phyloP scores from a whole-genome alignment of 2,329 filamentous ascomycete species.

The Penicillium occitanis region DNA sequence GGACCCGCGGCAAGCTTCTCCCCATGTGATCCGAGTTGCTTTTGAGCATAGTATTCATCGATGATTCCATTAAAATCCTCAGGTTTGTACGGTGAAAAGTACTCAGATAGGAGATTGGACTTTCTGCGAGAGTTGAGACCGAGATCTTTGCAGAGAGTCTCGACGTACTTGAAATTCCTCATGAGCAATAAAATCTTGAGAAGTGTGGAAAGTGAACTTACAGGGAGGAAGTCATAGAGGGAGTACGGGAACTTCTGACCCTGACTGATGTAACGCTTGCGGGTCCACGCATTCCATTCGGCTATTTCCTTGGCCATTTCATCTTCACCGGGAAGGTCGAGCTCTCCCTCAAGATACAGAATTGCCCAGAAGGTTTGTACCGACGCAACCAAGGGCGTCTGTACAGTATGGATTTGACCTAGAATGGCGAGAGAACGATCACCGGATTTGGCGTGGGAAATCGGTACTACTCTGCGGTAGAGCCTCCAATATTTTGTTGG shows the following conservation, averaged over 20 bases:
- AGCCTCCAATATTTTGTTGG: not conserved
- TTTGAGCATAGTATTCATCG: constrained; percentile 26
- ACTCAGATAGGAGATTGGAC: constrained; percentile 31
- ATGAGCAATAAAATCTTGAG: too few species aligned
- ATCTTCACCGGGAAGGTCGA: constrained; percentile 24
- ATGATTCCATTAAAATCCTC: constrained; percentile 32
- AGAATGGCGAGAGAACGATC: constrained; percentile 36
- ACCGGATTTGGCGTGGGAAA: too few species aligned
- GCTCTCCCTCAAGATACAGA: constrained; percentile 25
- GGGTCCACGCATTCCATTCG: constrained; percentile 35
- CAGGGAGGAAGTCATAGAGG: constrained; percentile 35
- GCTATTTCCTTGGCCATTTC: constrained; percentile 25
- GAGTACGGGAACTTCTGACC: constrained; percentile 34
- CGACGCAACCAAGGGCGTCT: constrained; percentile 31
- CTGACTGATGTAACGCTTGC: constrained; percentile 34
- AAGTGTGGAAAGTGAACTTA: constrained; percentile 22
- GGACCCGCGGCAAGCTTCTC: too few species aligned
- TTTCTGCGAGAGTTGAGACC: constrained; percentile 32
- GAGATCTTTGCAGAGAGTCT: constrained; percentile 32
- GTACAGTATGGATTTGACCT: constrained; percentile 33
- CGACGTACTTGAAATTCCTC: constrained; percentile 29
- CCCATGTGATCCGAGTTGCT: too few species aligned
- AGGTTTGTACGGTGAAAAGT: constrained; percentile 32
- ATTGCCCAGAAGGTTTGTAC: constrained; percentile 36
- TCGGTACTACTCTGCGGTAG: not conserved